Evolutionary conservation across 2,329 filamentous ascomycete genomes (phyloP), one percentile per base, ranked within the genome.

Genomic region (Fusarium veterinarium): DNA sequence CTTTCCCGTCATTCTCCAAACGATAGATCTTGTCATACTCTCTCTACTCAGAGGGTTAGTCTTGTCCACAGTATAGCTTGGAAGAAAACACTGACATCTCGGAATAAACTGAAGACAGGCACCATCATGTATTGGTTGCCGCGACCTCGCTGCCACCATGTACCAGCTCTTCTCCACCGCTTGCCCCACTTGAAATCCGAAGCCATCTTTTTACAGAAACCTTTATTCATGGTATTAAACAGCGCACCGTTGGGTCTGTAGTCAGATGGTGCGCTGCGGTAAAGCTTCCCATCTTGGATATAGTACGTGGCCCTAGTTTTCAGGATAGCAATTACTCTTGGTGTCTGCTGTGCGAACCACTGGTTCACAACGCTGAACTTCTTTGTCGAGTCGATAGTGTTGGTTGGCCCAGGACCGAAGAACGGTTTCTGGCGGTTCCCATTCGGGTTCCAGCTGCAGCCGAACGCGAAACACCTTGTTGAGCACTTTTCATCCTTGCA

Each of bases 401-500:
- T 84, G 63, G 85, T 86, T 0, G 85, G 80, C n/a, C 81, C 81
- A 10, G 77, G 76, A 55, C 91, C 91, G 82, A 89, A 92, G 84
- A 91, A 93, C 78, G 81, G 82, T 63, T 84, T 83, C 46, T 33
- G 33, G 13, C 33, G 23, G 84, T 89, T 85, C 78, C 91, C 90
- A 86, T 87, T 92, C 31, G 86, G 80, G 86, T 92, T 92, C 86
- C 90, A 92, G 80, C 92, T 91, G 76, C 91, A 93, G 35, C 91
- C 91, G 74, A 91, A 89, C 68, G 89, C 88, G 79, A 92, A 91
- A 79, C 91, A 92, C 84, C 61, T 86, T 89, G 66, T 35, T 16
- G 88, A 87, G 74, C 88, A 90, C 4, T 69, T 64, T 53, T 86
- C 81, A 23, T 83, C 83, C 0, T 80, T 78, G 83, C 90, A 92